Base-by-base conservation (phyloP, 495 filamentous ascomycete genomes). In the Aspergillus indologenus region DNA sequence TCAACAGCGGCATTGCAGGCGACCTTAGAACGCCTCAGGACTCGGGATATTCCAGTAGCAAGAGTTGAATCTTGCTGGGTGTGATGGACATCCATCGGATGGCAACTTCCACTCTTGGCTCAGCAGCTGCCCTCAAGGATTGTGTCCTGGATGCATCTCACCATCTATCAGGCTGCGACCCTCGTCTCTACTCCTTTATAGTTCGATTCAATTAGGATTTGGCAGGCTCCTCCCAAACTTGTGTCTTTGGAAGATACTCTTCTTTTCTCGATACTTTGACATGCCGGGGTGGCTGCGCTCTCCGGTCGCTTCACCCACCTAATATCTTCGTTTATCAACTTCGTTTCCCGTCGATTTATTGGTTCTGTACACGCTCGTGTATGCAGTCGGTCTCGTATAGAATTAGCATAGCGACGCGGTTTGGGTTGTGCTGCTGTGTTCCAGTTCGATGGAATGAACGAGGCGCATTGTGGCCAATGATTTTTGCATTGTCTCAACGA, bases 11-110 rank as follows among this genome's bases (percentile, higher is more conserved):
- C 34, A 67, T 63, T 5, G 61, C 68, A 22, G 60, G 51, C 18
- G 63, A 64, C n/a, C 61, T 64, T 11, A 40, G 12, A 23, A 68
- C 57, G 45, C 75, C 69, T 65, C 66, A 68, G 45, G 82, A 85
- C 65, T 85, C 83, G 12, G 81, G 83, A 6, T 84, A 85, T 65
- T 76, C 71, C 15, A 83, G 80, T 61, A 69, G 61, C 50, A 68
- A 69, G 53, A 62, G 62, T 21, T 67, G 57, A 61, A 22, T 7
- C 34, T 40, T 40, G 34, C 5, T 6, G 34, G 34, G 34, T 14
- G 12, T 40, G 12, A 40, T 14, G 34, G 34, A 15, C 34, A 40
- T 40, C 2, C 12, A 11, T 15, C 5, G 12, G 34, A 40, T 11
- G 34, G 12, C 34, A 40, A 40, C 12, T 29, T 29, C 34, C 5